Base-by-base conservation (phyloP, 2,329 filamentous ascomycete genomes). In the Colletotrichum camelliae region DNA sequence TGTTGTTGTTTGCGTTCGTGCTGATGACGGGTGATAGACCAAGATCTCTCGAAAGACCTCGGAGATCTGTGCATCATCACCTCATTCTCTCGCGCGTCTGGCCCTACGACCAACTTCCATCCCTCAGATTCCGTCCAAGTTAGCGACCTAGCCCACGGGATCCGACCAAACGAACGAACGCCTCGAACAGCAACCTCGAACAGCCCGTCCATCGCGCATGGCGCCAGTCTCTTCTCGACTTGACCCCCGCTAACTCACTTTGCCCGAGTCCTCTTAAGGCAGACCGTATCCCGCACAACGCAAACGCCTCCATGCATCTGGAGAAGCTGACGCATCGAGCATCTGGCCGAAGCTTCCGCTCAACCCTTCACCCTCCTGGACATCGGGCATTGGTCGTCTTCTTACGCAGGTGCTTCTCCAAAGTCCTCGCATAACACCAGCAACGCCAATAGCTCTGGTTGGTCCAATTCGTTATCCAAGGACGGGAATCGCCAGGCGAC, bases 211-310 rank as follows among this genome's bases (percentile, higher is more conserved):
- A 87, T 74, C 84, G 87, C 16, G 83, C 85, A n/a, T 88, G 87
- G 86, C 86, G 84, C 15, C 85, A 87, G 77, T 85, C 87, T 72
- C 83, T 88, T 88, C n/a, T 88, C n/a, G 85, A 87, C 61, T 83
- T 81, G n/a, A 86, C 24, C 86, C 86, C 10, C 81, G 86, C 18
- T 81, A 88, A 79, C 83, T 88, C 48, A 83, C 82, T 16, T 81
- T 87, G 6, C 83, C 88, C 9, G 86, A 87, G 61, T 82, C 79
- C 13, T 86, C 86, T 4, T 83, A 86, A 8, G 83, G 81, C 31
- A 5, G 86, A 84, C 43, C 39, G 3, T 80, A 83, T 48, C 88
- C 88, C 76, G 86, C 87, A 4, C 80, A 85, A 57, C 83, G 88
- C 27, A 86, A 83, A 67, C 18, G 80, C 84, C 29, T 85, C 86